Conservation (phyloP, 352 stramenopile species). For the Phytophthora ramorum region DNA sequence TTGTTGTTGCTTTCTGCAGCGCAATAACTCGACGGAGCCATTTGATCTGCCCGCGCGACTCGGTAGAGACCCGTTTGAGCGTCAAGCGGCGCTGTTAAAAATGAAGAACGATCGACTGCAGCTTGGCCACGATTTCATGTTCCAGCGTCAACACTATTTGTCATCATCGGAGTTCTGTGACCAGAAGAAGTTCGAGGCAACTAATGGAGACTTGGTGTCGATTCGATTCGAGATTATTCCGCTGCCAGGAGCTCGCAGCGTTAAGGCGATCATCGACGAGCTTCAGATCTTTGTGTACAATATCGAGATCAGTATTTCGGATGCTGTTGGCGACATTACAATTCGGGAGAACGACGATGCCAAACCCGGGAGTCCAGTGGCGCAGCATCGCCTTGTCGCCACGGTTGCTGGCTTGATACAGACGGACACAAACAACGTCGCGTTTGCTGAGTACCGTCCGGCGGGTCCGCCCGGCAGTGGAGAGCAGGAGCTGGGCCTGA, state of each 20-base stretch:
- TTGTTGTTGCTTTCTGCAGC: conserved; percentile 14
- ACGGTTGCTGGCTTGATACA: conserved; percentile 35
- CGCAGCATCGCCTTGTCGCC: conserved; percentile 49
- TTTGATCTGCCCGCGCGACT: conserved; percentile 38
- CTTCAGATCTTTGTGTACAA: conserved; percentile 53
- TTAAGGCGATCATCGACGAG: conserved; percentile 48
- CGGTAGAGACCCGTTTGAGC: conserved; percentile 20
- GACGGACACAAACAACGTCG: conserved; percentile 51
- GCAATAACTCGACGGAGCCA: conserved; percentile 22
- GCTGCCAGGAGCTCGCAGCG: conserved; percentile 35
- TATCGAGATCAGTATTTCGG: conserved; percentile 58
- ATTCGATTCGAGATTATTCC: conserved; percentile 53
- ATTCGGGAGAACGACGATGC: conserved; percentile 64
- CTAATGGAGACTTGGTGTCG: conserved; percentile 40
- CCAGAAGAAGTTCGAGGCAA: conserved; percentile 47
- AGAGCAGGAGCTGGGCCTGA: conserved; percentile 34
- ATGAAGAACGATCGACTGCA: conserved; percentile 44
- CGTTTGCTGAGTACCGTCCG: conserved; percentile 44
- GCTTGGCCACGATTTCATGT: conserved; percentile 36
- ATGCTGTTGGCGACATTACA: conserved; percentile 47
- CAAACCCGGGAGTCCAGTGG: conserved; percentile 31
- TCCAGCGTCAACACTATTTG: conserved; percentile 29
- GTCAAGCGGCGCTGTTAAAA: conserved; percentile 20
- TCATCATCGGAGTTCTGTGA: conserved; percentile 43
- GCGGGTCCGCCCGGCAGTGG: conserved; percentile 4